These are phyloP conservation scores for Vinca major DNA, from an alignment of 305 asterid species.

Conservation along the genomic window DNA sequence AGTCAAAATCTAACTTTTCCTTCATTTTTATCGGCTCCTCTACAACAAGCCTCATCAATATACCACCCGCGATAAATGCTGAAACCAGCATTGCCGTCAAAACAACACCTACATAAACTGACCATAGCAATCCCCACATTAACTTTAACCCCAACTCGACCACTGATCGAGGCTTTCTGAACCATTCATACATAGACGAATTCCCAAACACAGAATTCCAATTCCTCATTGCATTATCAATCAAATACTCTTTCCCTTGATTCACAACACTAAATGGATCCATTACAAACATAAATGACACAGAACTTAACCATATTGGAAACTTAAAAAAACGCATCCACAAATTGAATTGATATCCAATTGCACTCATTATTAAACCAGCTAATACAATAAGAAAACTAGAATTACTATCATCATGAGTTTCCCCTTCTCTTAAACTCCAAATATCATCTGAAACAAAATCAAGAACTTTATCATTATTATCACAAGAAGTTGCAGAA, in stretches of 20 bases:
- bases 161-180: constrained; percentile 39
- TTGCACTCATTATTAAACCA: constrained; percentile 41
- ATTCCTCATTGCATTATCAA: constrained; percentile 22
- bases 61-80: constrained; percentile 56
- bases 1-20: constrained; percentile 70
- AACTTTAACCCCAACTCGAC: constrained; percentile 64
- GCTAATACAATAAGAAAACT: constrained; percentile 32
- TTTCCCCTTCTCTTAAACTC: constrained; percentile 23
- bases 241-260: constrained; percentile 26
- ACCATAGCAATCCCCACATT: constrained; percentile 84
- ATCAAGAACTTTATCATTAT: constrained; percentile 12
- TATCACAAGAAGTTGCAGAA: constrained; percentile 30
- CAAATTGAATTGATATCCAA: constrained; percentile 43
- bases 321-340: constrained; percentile 27
- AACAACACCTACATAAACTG: constrained; percentile 56
- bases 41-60: constrained; percentile 43
- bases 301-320: constrained; percentile 44
- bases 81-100: constrained; percentile 50
- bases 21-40: constrained; percentile 63
- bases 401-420: constrained; percentile 23
- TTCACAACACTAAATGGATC: constrained; percentile 52
- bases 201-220: constrained; percentile 26
- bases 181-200: constrained; percentile 40
- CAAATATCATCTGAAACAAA: constrained; percentile 24
- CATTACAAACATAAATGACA: constrained; percentile 44